phyloP scores from a whole-genome alignment of 495 filamentous ascomycete genomes.

The Xeromyces bisporus region DNA sequence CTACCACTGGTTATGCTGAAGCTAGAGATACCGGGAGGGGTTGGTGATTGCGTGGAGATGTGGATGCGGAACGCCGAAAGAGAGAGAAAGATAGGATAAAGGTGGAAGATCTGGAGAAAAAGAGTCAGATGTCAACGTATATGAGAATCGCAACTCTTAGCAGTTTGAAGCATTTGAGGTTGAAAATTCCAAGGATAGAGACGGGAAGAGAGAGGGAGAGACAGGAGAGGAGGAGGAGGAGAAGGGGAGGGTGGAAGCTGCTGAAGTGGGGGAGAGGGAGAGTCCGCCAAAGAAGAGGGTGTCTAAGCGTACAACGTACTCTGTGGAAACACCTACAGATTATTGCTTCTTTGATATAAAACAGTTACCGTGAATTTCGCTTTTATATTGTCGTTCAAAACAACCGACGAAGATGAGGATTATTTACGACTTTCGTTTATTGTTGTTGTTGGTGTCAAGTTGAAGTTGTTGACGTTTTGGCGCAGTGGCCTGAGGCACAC shows the following conservation, averaged over 20 bases:
- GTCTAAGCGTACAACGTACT: no score
- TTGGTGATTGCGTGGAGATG: not conserved
- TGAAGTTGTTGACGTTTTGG: no score
- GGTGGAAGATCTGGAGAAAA: constrained; percentile 2
- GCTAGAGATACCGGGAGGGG: not conserved
- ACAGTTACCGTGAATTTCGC: no score
- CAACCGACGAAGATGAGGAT: no score
- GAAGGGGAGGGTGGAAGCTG: not conserved
- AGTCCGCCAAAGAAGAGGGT: no score
- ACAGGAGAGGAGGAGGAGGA: not conserved
- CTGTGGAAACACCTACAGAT: no score
- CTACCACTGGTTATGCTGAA: no score
- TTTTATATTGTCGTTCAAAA: no score
- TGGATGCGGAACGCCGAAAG: not conserved
- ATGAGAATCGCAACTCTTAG: not conserved
- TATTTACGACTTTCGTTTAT: no score
- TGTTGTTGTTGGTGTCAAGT: no score
- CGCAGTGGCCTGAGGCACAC: no score
- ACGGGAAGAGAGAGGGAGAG: not conserved
- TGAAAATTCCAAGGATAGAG: not conserved
- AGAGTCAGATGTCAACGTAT: not conserved
- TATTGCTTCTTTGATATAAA: no score
- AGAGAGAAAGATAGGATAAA: not conserved
- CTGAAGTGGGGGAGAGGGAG: constrained; percentile 1
- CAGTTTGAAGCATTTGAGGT: not conserved